Base-by-base conservation (phyloP, 352 stramenopile genomes). In the Phytopythium boreale region DNA sequence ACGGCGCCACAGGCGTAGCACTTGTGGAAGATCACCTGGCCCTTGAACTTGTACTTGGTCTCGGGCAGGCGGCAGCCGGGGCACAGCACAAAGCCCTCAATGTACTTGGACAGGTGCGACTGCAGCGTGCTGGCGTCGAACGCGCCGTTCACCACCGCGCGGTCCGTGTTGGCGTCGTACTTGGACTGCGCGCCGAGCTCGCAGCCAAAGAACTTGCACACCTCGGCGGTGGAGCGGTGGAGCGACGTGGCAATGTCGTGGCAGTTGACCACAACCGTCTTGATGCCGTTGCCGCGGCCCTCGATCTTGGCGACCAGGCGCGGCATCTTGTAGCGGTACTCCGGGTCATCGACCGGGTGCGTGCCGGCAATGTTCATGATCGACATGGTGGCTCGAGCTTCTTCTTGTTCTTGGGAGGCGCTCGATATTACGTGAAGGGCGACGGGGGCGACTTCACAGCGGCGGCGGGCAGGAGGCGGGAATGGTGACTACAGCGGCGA, bases 241-340 rank as follows among this genome's bases (percentile, higher is more conserved):
- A 99, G 82, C 50, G 90, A 90, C 24, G 83, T 71, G 17, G 92
- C 97, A 24, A 99, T 83, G 50, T 99, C 97, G 19, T 84, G 84
- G 64, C 98, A 98, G 89, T 99, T 99, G 31, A 98, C 92, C 62
- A 99, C 95, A 37, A 98, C 85, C 37, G 98, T 99, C 85, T 99
- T 99, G 76, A 99, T 99, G 62, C 98, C 98, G 79, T 99, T 99
- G 57, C 98, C 98, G 59, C 96, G 89, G 41, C 98, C 98, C 87
- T 99, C 98, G 64, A 99, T 98, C 80, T 99, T 99, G 50, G 94
- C 96, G 37, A 94, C 70, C 47, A 98, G 76, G 24, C 92, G 90
- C 39, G 97, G 97, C 97, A 99, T 99, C 87, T 99, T 99, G 94
- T 99, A 99, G 63, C 98, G 96, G 78, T 99, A 99, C 66, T 95